Base-by-base conservation (phyloP, 768 basidiomycete genomes). In the Podaxis sp. region DNA sequence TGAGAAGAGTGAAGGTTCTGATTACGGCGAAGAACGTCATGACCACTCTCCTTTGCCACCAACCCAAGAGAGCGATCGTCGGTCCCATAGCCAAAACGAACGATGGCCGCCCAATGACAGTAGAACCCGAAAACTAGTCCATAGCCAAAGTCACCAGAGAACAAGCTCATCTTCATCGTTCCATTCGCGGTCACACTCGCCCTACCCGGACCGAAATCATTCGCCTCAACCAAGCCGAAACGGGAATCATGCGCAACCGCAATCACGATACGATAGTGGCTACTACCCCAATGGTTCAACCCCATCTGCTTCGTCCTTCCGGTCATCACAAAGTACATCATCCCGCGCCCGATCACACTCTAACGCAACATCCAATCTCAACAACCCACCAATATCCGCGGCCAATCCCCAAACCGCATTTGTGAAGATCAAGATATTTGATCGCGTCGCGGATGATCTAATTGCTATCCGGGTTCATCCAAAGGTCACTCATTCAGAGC, bases 351-450 rank as follows among this genome's bases (percentile, higher is more conserved):
- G 83, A 24, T 87, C 88, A 19, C 81, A 82, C 19, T 85, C 89
- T 27, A 78, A 76, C 22, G 81, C 83, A 3, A 72, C 74, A 8
- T 67, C 72, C 13, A 87, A 88, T 64, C 68, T 85, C 57, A 91
- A 86, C 68, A 84, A 78, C 33, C 90, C 91, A 11, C 80, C 87
- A 22, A 90, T 93, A 68, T 93, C 91, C 55, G 85, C 88, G 17
- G 83, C 82, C 50, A 91, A 91, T 65, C 86, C 88, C 4, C 89
- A 92, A 70, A 86, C 88, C 13, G 91, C 96, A 24, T 98, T 95
- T 75, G 84, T 98, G 67, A 99, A 98, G 78, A 97, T 99, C 78
- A 99, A 99, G 77, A 94, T 99, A 50, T 97, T 97, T 73, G 93
- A 97, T 76, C 86, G 92, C 41, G 82, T 89, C 60, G 89, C 94